Conservation (phyloP, 345 rosid species). For the Zanthoxylum bungeanum region DNA sequence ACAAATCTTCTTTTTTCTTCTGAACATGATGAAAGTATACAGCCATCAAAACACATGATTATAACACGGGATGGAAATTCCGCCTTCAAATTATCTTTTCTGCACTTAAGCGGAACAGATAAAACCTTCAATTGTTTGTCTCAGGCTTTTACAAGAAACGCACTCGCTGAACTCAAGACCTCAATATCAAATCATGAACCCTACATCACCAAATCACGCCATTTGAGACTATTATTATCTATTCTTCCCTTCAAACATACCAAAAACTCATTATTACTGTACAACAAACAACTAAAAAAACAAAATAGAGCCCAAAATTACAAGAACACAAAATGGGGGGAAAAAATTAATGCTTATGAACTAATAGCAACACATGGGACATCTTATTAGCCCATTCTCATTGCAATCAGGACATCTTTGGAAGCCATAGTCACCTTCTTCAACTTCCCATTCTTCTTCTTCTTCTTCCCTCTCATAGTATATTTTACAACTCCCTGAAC, state of each 20-base stretch:
- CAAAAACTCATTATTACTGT: constrained; percentile 23
- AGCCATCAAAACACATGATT: constrained; percentile 15
- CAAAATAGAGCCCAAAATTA: not conserved
- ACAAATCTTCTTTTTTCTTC: not conserved
- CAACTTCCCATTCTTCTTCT: constrained; percentile 22
- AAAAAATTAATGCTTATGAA: not conserved
- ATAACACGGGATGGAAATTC: no score
- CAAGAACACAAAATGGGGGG: not conserved
- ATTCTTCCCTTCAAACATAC: not conserved
- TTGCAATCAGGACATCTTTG: constrained; percentile 88
- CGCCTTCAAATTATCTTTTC: no score
- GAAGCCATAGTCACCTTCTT: constrained; percentile 58
- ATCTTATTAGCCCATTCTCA: constrained; percentile 86
- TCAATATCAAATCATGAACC: no score
- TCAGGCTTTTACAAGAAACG: no score
- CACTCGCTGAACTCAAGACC: no score
- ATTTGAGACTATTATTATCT: not conserved
- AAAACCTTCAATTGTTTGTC: no score
- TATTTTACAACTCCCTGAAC: constrained; percentile 90
- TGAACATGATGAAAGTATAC: constrained; percentile 16
- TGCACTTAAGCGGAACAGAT: no score
- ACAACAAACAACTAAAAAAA: constrained; percentile 30
- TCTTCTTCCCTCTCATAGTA: constrained; percentile 46
- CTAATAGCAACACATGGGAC: constrained; percentile 65
- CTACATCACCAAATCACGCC: no score